These are phyloP conservation scores for Triticum dicoccoides DNA, from an alignment of 176 grass and related monocot species.

Conservation along the genomic window DNA sequence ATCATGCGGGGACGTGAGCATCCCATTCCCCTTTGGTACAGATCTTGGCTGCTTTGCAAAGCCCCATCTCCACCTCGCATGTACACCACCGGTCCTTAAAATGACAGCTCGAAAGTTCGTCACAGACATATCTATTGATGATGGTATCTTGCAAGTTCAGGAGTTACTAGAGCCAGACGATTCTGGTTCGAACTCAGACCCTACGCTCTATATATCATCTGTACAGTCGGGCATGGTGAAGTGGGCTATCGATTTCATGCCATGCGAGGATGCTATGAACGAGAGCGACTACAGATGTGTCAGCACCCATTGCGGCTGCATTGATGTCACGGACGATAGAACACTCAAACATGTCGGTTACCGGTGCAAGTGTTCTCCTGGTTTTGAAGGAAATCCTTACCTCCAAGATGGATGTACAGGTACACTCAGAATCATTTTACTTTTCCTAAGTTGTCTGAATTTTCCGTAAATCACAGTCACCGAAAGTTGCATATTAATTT, in stretches of 20 bases:
- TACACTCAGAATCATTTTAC: too few relatives aligned
- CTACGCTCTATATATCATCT: not conserved
- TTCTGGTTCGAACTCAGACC: not conserved
- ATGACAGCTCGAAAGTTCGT: not conserved
- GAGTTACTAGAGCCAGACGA: not conserved
- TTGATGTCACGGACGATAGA: too few relatives aligned
- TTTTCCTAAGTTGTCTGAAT: too few relatives aligned
- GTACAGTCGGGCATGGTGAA: not conserved
- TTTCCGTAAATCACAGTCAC: too few relatives aligned
- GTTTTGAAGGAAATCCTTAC: too few relatives aligned
- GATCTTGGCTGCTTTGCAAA: not conserved
- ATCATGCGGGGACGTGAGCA: not conserved
- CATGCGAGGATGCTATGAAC: too few relatives aligned
- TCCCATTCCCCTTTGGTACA: constrained; percentile 15
- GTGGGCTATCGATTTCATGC: not conserved
- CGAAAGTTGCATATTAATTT: too few relatives aligned
- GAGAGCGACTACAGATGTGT: too few relatives aligned
- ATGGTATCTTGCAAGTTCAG: not conserved
- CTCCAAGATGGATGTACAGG: too few relatives aligned
- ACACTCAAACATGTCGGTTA: too few relatives aligned
- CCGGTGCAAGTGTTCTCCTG: too few relatives aligned
- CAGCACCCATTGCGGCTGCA: too few relatives aligned
- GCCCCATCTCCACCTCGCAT: not conserved
- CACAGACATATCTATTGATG: not conserved
- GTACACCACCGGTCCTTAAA: not conserved